These are phyloP conservation scores for Paraurostyla sp. DNA, from an alignment of 73 alveolate species.

Conservation along the genomic window DNA sequence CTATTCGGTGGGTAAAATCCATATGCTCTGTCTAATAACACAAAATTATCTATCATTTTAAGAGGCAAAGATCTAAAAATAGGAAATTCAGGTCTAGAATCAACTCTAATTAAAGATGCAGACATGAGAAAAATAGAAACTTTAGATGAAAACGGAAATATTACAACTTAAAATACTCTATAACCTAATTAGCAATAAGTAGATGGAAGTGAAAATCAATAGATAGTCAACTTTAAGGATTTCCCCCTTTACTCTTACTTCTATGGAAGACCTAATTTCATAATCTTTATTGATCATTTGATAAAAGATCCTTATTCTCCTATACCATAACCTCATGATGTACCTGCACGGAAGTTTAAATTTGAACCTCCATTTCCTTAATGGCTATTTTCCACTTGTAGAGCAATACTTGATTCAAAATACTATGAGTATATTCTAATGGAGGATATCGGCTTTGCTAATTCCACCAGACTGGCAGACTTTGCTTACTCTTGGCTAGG, in stretches of 20 bases:
- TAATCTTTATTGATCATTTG: conserved; percentile 34
- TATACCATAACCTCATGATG: neutral
- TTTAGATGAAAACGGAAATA: neutral
- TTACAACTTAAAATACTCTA: neutral
- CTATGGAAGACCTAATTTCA: conserved; percentile 57
- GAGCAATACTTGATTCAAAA: conserved; percentile 88
- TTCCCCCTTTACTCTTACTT: conserved; percentile 44
- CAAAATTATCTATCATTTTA: conserved; percentile 18
- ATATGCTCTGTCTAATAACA: conserved; percentile 50
- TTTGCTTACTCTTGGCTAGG: conserved; percentile 90
- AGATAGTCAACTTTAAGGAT: conserved; percentile 23
- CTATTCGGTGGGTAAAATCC: conserved; percentile 31
- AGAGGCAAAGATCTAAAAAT: conserved; percentile 47
- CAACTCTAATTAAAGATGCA: conserved; percentile 28
- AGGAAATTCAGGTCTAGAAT: conserved; percentile 45
- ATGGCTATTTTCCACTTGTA: conserved; percentile 44
- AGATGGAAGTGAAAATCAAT: conserved; percentile 8
- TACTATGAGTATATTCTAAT: conserved; percentile 78
- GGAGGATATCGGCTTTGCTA: conserved; percentile 63
- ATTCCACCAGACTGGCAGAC: conserved; percentile 78
- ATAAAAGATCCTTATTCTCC: conserved; percentile 33
- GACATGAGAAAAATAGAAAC: conserved; percentile 25
- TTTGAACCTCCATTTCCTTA: conserved; percentile 43
- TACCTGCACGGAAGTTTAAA: conserved; percentile 1
- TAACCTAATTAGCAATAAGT: neutral